Evolutionary conservation across 2,329 filamentous ascomycete genomes (phyloP).

Genomic region (Diaporthe vaccinii): DNA sequence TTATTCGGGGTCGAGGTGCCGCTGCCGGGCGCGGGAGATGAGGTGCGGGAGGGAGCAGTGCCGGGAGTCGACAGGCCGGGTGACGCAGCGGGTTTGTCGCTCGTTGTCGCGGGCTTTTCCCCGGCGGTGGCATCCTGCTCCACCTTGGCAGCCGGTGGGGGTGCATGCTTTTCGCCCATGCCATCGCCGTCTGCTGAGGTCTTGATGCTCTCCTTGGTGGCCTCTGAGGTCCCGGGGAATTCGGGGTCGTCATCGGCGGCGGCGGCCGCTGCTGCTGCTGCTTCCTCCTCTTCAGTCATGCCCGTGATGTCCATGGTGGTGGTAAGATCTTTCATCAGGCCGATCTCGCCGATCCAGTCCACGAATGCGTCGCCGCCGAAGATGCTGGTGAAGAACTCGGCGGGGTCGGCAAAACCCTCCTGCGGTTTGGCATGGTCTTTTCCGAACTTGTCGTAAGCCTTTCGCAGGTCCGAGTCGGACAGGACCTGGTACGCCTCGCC

Average conservation of each 20-base stretch:
- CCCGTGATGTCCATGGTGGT: constrained; percentile 99
- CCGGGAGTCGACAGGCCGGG: constrained; percentile 52
- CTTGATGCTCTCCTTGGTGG: constrained; percentile 68
- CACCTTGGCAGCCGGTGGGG: constrained; percentile 56
- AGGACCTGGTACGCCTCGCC: constrained; percentile 84
- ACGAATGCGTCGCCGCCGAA: constrained; percentile 97
- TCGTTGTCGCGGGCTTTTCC: constrained; percentile 42
- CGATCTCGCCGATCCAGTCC: constrained; percentile 98
- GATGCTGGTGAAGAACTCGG: constrained; percentile 98
- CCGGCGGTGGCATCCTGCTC: constrained; percentile 48
- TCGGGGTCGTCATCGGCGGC: constrained; percentile 57
- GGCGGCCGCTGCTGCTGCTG: constrained; percentile 56
- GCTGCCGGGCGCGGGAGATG: constrained; percentile 55
- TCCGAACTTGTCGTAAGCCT: constrained; percentile 95
- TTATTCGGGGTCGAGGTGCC: constrained; percentile 56
- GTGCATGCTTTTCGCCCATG: constrained; percentile 47
- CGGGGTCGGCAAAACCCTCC: constrained; percentile 93
- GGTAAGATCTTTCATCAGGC: constrained; percentile 97
- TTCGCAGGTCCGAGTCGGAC: constrained; percentile 87
- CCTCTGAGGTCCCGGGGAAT: constrained; percentile 69
- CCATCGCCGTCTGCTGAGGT: constrained; percentile 50
- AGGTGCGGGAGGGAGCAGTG: constrained; percentile 58
- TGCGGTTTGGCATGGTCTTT: constrained; percentile 94
- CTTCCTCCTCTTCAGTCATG: constrained; percentile 81
- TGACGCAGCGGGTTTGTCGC: constrained; percentile 47